Evolutionary conservation across 2,329 filamentous ascomycete genomes (phyloP).

Genomic region (Orbilia ellipsospora): DNA sequence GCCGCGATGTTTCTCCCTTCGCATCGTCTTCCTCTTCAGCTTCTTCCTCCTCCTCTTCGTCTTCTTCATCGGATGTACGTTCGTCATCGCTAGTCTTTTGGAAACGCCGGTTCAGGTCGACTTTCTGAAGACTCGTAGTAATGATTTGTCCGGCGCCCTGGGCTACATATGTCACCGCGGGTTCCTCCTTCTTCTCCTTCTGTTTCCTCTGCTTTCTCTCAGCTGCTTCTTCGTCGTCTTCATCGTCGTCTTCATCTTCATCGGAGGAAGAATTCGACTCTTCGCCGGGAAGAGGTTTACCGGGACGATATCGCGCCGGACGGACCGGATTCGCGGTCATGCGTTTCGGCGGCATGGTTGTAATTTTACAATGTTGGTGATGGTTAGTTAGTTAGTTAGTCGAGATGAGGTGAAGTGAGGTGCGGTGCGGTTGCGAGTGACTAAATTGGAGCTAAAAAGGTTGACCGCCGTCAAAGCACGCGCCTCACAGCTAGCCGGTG

Average conservation of each 20-base stretch:
- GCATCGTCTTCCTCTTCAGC: slow-evolving; percentile 52
- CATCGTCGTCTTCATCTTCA: slow-evolving; percentile 66
- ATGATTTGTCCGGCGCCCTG: slow-evolving; percentile 60
- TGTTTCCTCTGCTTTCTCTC: no score
- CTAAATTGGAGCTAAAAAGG: background rate
- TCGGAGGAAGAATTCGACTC: slow-evolving; percentile 67
- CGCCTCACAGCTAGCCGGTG: background rate
- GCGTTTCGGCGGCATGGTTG: slow-evolving; percentile 73
- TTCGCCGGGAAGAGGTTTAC: slow-evolving; percentile 73
- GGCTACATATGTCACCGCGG: slow-evolving; percentile 63
- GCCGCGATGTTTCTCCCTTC: slow-evolving; percentile 28
- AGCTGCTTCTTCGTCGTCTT: slow-evolving; percentile 26
- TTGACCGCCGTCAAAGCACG: background rate
- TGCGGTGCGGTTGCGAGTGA: background rate
- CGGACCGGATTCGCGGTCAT: slow-evolving; percentile 92
- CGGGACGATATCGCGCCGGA: slow-evolving; percentile 84
- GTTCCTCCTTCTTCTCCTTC: slow-evolving; percentile 58
- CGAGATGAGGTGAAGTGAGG: background rate
- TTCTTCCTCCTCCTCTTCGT: slow-evolving; percentile 46
- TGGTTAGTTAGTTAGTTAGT: background rate
- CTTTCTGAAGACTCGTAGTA: slow-evolving; percentile 64
- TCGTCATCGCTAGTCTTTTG: slow-evolving; percentile 57
- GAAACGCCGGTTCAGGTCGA: slow-evolving; percentile 61
- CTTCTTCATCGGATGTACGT: slow-evolving; percentile 53
- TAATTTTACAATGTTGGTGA: background rate